Evolutionary conservation across 73 alveolate species (phyloP).

Genomic region (Paramecium tetraurelia): DNA sequence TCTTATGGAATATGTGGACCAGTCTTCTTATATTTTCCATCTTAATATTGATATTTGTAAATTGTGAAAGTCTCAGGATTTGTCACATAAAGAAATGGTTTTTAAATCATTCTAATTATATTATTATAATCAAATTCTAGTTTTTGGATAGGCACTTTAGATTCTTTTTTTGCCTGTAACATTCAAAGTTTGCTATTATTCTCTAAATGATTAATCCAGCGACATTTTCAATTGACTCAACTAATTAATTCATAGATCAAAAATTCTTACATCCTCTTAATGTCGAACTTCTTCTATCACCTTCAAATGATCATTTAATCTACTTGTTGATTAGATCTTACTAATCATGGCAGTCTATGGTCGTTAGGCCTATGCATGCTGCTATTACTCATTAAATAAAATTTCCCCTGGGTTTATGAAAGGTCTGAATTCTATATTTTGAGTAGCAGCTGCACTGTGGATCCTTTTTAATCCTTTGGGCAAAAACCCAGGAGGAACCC

Average conservation of each 20-base stretch:
- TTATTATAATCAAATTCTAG: slow-evolving; percentile 14
- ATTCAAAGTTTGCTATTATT: neutral
- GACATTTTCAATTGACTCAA: neutral
- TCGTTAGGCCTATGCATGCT: neutral
- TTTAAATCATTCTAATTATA: neutral
- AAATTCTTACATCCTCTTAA: slow-evolving; percentile 17
- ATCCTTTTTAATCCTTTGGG: slow-evolving; percentile 42
- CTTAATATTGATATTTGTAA: neutral
- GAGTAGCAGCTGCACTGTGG: slow-evolving; percentile 24
- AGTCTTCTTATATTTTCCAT: neutral
- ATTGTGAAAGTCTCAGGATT: slow-evolving; percentile 20
- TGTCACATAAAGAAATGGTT: slow-evolving; percentile 1
- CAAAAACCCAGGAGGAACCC: slow-evolving; percentile 32
- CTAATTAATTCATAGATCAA: neutral
- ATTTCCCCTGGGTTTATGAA: slow-evolving; percentile 11
- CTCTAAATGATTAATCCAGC: slow-evolving; percentile 28
- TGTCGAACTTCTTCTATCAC: slow-evolving; percentile 31
- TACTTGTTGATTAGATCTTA: neutral
- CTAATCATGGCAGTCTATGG: slow-evolving; percentile 34
- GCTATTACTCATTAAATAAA: neutral
- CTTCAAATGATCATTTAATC: slow-evolving; percentile 40
- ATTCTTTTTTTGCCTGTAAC: slow-evolving; percentile 23
- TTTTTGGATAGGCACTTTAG: slow-evolving; percentile 37
- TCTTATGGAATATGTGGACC: slow-evolving; percentile 1
- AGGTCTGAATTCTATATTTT: slow-evolving; percentile 19